Percentiles rank a stretch among this genome's conserved stretches.
Conservation (phyloP, 768 basidiomycete species). For the Clathrus columnatus region DNA sequence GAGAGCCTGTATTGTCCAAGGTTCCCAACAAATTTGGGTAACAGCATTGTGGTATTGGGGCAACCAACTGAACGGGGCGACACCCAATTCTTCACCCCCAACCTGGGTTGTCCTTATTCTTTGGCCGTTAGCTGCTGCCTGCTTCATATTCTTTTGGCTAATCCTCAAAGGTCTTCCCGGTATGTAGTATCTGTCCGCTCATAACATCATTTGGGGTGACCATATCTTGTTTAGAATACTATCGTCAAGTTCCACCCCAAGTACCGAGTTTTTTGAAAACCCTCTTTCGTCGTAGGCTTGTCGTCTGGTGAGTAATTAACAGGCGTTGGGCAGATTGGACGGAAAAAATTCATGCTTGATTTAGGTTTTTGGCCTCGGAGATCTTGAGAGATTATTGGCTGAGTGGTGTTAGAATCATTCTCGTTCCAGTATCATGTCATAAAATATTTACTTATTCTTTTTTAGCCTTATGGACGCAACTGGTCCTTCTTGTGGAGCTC, state of each 20-base stretch:
- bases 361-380: conserved; percentile 79
- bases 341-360: not conserved
- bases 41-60: conserved; percentile 97
- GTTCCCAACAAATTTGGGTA: conserved; percentile 93
- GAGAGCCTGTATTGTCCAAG: conserved; percentile 88
- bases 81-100: conserved; percentile 46
- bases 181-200: conserved; percentile 30
- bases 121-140: conserved; percentile 76
- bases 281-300: conserved; percentile 82
- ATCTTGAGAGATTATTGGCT: conserved; percentile 89
- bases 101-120: conserved; percentile 78
- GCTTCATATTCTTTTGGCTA: conserved; percentile 70
- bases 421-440: conserved; percentile 6
- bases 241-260: conserved; percentile 87
- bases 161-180: conserved; percentile 85
- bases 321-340: too few relatives aligned
- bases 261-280: conserved; percentile 90
- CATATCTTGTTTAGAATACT: conserved; percentile 51
- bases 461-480: conserved; percentile 85
- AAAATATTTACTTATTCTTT: conserved; percentile 12
- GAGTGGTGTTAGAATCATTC: conserved; percentile 51
- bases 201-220: conserved; percentile 5
- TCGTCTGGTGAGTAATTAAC: conserved; percentile 72
- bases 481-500: conserved; percentile 92
- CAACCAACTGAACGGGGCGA: conserved; percentile 54